A percentile compares a stretch with the other conserved stretches of the same genome.
Evolutionary conservation across 148 eudicot genomes (phyloP).

Genomic region (Persicaria tinctoria): DNA sequence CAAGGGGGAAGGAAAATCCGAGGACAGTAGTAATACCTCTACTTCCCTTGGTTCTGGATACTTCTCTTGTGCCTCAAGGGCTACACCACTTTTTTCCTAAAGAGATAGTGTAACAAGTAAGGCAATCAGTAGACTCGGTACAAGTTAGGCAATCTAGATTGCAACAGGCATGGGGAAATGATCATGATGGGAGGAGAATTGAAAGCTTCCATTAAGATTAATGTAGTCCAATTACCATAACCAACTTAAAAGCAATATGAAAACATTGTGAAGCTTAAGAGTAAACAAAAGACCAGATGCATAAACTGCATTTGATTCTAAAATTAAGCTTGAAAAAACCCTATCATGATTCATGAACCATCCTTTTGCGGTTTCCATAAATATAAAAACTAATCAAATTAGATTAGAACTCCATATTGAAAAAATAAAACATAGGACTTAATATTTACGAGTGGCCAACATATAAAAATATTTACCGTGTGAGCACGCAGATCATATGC

Average conservation of each 20-base stretch:
- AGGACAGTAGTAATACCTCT: slow-evolving; percentile 39
- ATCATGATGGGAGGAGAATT: not conserved
- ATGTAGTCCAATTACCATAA: not conserved
- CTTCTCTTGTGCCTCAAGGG: slow-evolving; percentile 88
- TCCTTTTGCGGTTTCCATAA: not conserved
- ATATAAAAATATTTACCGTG: slow-evolving; percentile 35
- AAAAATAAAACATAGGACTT: not conserved
- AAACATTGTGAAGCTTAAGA: not conserved
- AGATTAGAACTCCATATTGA: not conserved
- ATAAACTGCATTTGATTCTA: not conserved
- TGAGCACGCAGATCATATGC: slow-evolving; percentile 90
- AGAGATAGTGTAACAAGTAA: not conserved
- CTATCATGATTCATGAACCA: not conserved
- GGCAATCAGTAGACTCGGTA: not conserved
- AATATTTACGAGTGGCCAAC: not conserved
- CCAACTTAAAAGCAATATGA: not conserved
- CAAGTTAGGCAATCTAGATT: not conserved
- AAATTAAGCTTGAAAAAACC: not conserved
- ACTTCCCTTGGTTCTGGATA: slow-evolving; percentile 83
- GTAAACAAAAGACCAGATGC: not conserved
- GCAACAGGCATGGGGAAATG: not conserved
- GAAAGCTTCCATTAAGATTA: not conserved
- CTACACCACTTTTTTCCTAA: slow-evolving; percentile 79
- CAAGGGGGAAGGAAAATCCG: not conserved
- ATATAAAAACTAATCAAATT: not conserved